These are phyloP conservation scores for Stereum hirsutum DNA, from an alignment of 1,284 basidiomycete species.

Conservation along the genomic window DNA sequence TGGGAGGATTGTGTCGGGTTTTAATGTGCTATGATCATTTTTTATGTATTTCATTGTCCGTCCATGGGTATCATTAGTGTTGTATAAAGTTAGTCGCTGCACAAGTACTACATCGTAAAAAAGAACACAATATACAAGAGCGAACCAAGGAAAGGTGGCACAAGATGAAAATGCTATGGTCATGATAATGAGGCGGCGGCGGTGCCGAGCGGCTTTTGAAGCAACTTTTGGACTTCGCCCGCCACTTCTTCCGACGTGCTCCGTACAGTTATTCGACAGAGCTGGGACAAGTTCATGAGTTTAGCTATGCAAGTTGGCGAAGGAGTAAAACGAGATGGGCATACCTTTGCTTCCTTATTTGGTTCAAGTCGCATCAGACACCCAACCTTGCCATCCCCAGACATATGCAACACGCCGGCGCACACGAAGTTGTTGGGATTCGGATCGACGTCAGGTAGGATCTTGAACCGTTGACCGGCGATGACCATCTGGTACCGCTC, in stretches of 20 bases:
- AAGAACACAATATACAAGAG: not conserved
- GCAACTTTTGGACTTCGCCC: conserved; percentile 62
- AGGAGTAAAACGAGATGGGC: conserved; percentile 11
- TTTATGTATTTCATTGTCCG: conserved; percentile 2
- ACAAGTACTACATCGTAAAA: not conserved
- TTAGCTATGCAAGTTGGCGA: no score
- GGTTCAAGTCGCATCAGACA: conserved; percentile 92
- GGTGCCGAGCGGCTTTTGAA: conserved; percentile 43
- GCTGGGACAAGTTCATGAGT: conserved; percentile 30
- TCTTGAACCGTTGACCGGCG: conserved; percentile 64
- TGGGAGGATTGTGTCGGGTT: not conserved
- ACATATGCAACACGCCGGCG: conserved; percentile 90
- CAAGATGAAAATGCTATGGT: not conserved
- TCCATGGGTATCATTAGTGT: conserved; percentile 2
- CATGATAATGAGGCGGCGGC: conserved; percentile 6
- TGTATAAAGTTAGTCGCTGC: no score
- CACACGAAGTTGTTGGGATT: conserved; percentile 86
- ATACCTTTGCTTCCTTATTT: conserved; percentile 87
- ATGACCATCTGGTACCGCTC: conserved; percentile 70
- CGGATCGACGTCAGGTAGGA: conserved; percentile 78
- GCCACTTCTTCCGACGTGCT: conserved; percentile 95
- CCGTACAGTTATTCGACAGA: conserved; percentile 89
- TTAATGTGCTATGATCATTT: conserved; percentile 6
- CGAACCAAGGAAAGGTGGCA: not conserved
- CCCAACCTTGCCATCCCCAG: conserved; percentile 85